Evolutionary conservation across 208 protist genomes (phyloP), one percentile per base, ranked within the genome.

Genomic region (Leishmania lainsoni): DNA sequence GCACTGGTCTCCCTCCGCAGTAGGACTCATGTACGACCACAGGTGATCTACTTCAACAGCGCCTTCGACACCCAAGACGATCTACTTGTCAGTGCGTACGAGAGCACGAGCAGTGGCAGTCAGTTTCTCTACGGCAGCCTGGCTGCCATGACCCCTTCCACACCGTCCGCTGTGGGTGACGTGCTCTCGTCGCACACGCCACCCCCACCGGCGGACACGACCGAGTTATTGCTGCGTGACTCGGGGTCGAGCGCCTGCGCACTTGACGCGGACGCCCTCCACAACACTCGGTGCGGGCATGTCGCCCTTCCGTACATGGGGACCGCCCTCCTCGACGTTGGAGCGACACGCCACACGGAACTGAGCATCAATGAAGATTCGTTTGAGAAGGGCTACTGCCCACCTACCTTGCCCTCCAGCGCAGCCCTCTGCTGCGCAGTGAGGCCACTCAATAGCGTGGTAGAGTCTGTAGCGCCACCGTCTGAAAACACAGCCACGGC

Each of bases 321-420:
- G 39, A 81, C 82, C 42, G 73, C 82, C 29, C 81, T 85, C 54
- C 79, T 85, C 54, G 76, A 85, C 74, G 14, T 42, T 9, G 66
- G 26, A 22, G 49, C 16, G 2, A 14, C 54, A 16, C 8, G 4
- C 10, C 14, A 26, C 39, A 3, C 2, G 29, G 42, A 56, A 54
- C 35, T 29, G 61, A 39, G 32, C 58, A 16, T 63, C 8, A 26
- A 59, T 5, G 76, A 76, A 52, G 72, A 65, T 45, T 32, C 69
- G 26, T 45, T 70, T n/a, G 77, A 75, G 14, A 63, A 35, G 0
- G 54, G 48, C 54, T 73, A 56, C 77, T 75, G 58, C 14, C 77
- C 73, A 16, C 32, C 9, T 12, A 16, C 63, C 2, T 8, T 72
- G 54, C 48, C 51, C 4, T 45, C 45, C 14, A 63, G 76, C 45